These are phyloP conservation scores for Coniochaeta sp. DNA, from an alignment of 2,329 filamentous ascomycete species.

Conservation along the genomic window DNA sequence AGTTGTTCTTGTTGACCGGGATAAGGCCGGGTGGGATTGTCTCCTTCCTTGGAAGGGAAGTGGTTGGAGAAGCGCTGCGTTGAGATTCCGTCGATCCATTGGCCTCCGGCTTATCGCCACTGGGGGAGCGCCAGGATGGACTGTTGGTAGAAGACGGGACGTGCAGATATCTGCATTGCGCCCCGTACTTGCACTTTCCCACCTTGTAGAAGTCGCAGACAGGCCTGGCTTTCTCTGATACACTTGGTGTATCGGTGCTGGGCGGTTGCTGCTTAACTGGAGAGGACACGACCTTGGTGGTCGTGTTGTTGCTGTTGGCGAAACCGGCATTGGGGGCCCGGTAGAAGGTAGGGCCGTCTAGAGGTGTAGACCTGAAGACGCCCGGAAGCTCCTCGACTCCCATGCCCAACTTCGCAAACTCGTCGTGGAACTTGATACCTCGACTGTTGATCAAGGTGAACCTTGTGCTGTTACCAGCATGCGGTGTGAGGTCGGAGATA, in stretches of 20 bases:
- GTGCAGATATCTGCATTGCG: constrained; percentile 20
- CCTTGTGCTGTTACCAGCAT: constrained; percentile 37
- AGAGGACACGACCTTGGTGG: neutral
- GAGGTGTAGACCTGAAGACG: constrained; percentile 35
- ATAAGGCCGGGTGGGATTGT: constrained; percentile 19
- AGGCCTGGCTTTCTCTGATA: constrained; percentile 10
- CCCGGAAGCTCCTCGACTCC: constrained; percentile 41
- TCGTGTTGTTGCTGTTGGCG: neutral
- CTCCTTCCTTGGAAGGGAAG: constrained; percentile 14
- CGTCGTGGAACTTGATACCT: constrained; percentile 29
- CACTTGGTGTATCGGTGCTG: neutral
- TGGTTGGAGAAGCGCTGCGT: constrained; percentile 5
- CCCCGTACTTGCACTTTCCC: constrained; percentile 23
- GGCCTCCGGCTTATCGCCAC: neutral
- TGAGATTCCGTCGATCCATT: neutral
- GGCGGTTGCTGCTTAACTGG: neutral
- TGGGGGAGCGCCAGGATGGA: neutral
- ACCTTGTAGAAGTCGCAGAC: constrained; percentile 18
- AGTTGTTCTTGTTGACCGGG: constrained; percentile 17
- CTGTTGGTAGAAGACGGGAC: constrained; percentile 6
- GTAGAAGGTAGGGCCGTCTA: constrained; percentile 4
- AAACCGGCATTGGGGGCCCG: neutral
- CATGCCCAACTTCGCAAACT: constrained; percentile 45
- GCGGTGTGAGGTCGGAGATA: constrained; percentile 46
- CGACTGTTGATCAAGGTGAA: constrained; percentile 44